These are phyloP conservation scores for Chondrus crispus DNA, from an alignment of 23 red algal species.

Conservation along the genomic window DNA sequence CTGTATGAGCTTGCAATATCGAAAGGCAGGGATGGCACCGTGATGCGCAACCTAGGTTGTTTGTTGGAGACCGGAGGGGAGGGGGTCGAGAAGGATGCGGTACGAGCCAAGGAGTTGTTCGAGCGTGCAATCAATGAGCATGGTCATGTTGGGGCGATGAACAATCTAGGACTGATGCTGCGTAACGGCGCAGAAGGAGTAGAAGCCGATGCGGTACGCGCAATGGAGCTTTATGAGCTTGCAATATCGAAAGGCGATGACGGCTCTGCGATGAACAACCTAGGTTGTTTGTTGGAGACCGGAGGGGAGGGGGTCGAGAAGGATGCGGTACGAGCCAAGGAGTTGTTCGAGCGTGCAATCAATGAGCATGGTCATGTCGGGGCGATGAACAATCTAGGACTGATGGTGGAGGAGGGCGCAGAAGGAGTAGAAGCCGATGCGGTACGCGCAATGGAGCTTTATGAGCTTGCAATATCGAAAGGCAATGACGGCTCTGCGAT, in stretches of 20 bases:
- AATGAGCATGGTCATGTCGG: conserved; percentile 12
- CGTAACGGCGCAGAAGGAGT: conserved; percentile 17
- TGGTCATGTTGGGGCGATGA: not conserved
- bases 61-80: not conserved
- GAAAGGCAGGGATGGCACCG: not conserved
- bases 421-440: not conserved
- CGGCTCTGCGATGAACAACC: conserved; percentile 27
- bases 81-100: not conserved
- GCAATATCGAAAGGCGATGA: conserved; percentile 2
- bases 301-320: not conserved
- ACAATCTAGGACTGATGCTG: conserved; percentile 20
- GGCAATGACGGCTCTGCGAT: conserved; percentile 25
- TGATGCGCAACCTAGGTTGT: not conserved
- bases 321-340: not conserved
- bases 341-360: conserved; percentile 40
- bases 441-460: not conserved
- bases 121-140: conserved; percentile 30
- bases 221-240: conserved; percentile 13
- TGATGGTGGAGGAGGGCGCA: not conserved
- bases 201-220: not conserved
- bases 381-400: conserved; percentile 22
- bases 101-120: conserved; percentile 15
- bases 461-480: conserved; percentile 15
- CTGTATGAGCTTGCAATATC: not conserved
- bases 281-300: conserved; percentile 9